Evolutionary conservation across 305 asterid species (phyloP).

Genomic region (Nicotiana rustica): DNA sequence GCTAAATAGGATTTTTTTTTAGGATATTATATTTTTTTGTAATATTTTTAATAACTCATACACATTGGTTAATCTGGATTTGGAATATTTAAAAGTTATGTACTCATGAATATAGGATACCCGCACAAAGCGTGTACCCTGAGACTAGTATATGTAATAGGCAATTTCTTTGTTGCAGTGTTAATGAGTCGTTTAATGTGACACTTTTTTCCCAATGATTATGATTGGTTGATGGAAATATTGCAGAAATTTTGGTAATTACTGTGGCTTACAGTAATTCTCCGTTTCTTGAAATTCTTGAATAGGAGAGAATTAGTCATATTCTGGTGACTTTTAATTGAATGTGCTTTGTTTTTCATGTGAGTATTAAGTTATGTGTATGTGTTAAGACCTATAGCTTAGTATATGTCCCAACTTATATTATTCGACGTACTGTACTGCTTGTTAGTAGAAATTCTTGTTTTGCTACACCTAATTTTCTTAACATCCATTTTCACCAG

Average conservation of each 20-base stretch:
- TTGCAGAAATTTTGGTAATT: background rate
- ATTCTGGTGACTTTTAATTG: slow-evolving; percentile 8
- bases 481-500: background rate
- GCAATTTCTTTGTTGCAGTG: background rate
- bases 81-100: too few relatives aligned
- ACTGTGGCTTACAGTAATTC: background rate
- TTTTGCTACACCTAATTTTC: background rate
- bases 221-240: background rate
- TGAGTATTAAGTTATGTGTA: background rate
- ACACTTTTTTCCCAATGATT: background rate
- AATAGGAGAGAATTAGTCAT: background rate
- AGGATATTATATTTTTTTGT: too few relatives aligned
- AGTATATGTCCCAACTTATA: background rate
- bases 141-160: too few relatives aligned
- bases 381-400: slow-evolving; percentile 18
- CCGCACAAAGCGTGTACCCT: too few relatives aligned
- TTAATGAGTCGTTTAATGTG: background rate
- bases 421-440: background rate
- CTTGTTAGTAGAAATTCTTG: background rate
- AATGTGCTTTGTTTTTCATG: background rate
- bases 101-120: too few relatives aligned
- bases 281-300: background rate
- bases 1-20: too few relatives aligned
- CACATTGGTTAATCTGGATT: too few relatives aligned
- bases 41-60: too few relatives aligned